Conservation (phyloP, 495 filamentous ascomycete genomes). For the Elaphomyces granulatus region DNA sequence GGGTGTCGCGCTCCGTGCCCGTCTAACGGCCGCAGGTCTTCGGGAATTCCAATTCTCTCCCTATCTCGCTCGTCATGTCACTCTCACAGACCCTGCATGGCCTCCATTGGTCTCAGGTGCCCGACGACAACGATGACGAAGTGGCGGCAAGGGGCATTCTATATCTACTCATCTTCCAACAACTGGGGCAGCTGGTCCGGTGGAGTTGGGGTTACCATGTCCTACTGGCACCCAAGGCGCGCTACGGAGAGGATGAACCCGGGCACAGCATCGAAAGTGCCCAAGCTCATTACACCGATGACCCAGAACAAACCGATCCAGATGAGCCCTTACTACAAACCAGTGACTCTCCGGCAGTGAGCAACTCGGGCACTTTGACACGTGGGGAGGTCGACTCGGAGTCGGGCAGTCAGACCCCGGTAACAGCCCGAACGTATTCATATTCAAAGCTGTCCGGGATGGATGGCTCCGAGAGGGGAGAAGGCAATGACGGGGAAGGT, state of each 20-base stretch:
- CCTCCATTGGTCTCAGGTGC: slow-evolving; percentile 82
- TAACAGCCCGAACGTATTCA: slow-evolving; percentile 21
- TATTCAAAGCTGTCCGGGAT: slow-evolving; percentile 23
- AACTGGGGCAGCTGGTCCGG: slow-evolving; percentile 83
- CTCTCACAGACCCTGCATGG: slow-evolving; percentile 82
- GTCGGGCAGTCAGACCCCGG: slow-evolving; percentile 31
- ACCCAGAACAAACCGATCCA: slow-evolving; percentile 32
- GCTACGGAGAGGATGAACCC: slow-evolving; percentile 45
- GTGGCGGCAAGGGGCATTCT: slow-evolving; percentile 88
- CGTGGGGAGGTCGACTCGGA: slow-evolving; percentile 17
- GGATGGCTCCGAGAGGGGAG: slow-evolving; percentile 8
- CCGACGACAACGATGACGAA: slow-evolving; percentile 86
- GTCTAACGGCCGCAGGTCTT: slow-evolving; percentile 48
- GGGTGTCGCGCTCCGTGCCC: no score
- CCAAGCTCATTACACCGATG: slow-evolving; percentile 47
- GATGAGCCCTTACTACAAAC: slow-evolving; percentile 32
- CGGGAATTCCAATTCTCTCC: slow-evolving; percentile 95
- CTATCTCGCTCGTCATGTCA: slow-evolving; percentile 89
- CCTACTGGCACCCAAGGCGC: slow-evolving; percentile 62
- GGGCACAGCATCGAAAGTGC: slow-evolving; percentile 46
- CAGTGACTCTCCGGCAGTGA: slow-evolving; percentile 15
- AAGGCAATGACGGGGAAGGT: slow-evolving; percentile 11
- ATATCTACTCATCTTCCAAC: slow-evolving; percentile 94
- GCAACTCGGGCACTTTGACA: slow-evolving; percentile 16
- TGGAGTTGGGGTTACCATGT: slow-evolving; percentile 99